phyloP scores from a whole-genome alignment of 179 eudicot genomes.

The Beta corolliflora region DNA sequence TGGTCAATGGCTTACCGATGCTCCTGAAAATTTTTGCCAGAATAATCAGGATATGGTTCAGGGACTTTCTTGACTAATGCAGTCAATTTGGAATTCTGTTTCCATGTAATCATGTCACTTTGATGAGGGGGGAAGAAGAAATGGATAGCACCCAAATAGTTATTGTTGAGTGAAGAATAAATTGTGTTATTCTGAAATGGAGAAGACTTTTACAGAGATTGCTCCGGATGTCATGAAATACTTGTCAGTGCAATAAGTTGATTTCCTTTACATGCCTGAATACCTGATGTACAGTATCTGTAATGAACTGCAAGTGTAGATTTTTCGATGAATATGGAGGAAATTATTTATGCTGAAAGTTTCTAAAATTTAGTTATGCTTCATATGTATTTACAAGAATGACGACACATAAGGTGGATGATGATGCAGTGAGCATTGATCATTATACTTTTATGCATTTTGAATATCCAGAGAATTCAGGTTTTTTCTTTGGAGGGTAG shows the following conservation, averaged over 20 bases:
- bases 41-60: background rate
- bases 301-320: background rate
- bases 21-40: background rate
- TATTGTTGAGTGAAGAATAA: background rate
- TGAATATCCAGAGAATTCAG: too few relatives aligned
- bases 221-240: background rate
- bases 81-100: background rate
- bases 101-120: background rate
- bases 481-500: background rate
- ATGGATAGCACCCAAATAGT: background rate
- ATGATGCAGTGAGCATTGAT: background rate
- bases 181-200: background rate
- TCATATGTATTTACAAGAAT: background rate
- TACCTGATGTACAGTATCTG: too few relatives aligned
- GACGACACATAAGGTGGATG: background rate
- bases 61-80: background rate
- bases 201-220: background rate
- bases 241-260: background rate
- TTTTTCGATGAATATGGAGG: background rate
- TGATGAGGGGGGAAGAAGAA: background rate
- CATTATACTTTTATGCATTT: background rate
- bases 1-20: background rate
- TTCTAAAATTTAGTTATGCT: background rate
- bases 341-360: background rate
- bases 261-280: background rate